phyloP scores from a whole-genome alignment of 2,329 filamentous ascomycete genomes.

The Monosporascus cannonballus region DNA sequence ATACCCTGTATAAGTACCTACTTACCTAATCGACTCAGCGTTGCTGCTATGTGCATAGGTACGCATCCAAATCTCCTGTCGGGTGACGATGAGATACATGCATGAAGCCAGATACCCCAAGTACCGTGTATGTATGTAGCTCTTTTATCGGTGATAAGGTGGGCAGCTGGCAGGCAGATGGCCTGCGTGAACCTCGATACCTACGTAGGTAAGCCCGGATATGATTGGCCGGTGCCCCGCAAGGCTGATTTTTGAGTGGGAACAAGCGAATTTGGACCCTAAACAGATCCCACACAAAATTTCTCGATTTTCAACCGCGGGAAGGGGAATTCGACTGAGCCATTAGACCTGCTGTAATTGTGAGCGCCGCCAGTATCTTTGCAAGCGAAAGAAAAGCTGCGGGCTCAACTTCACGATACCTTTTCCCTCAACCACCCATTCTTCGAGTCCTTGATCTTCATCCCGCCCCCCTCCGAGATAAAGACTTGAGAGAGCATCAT shows the following conservation, averaged over 20 bases:
- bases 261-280: slow-evolving; percentile 32
- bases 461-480: background rate
- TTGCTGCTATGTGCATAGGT: background rate
- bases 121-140: background rate
- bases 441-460: slow-evolving; percentile 16
- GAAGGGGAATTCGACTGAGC: slow-evolving; percentile 24
- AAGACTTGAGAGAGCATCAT: slow-evolving; percentile 42
- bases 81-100: no score
- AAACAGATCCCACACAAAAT: slow-evolving; percentile 48
- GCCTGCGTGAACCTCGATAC: no score
- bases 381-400: slow-evolving; percentile 33
- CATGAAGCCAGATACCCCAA: no score
- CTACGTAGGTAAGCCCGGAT: background rate
- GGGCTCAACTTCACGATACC: slow-evolving; percentile 18
- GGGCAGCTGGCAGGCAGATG: no score
- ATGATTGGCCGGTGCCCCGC: slow-evolving; percentile 24
- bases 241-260: slow-evolving; percentile 8
- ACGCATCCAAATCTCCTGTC: no score
- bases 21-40: slow-evolving; percentile 2
- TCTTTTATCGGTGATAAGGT: background rate
- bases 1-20: slow-evolving; percentile 2
- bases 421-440: slow-evolving; percentile 31
- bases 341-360: no score
- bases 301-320: slow-evolving; percentile 11
- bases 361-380: no score